Conservation (phyloP, 148 eudicot genomes). For the Spergularia marina region DNA sequence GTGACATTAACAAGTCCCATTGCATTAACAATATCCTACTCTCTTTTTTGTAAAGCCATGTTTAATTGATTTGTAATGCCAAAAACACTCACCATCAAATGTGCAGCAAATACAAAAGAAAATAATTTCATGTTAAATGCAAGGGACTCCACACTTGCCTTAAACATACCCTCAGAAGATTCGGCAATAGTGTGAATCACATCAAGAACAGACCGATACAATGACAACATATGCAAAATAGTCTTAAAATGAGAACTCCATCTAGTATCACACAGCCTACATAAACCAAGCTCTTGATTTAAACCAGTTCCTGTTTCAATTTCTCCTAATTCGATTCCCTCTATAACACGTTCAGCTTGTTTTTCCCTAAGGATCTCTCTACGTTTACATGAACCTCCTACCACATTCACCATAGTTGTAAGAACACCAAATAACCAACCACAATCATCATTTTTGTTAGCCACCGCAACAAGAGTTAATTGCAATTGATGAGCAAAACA, state of each 20-base stretch:
- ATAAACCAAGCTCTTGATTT: background rate
- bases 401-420: background rate
- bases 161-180: too few relatives aligned
- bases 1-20: background rate
- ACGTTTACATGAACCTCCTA: background rate
- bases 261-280: background rate
- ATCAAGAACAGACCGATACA: too few relatives aligned
- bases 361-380: background rate
- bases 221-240: background rate
- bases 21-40: background rate
- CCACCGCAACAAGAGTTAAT: constrained; percentile 11
- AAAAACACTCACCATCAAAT: background rate
- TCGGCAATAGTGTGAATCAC: too few relatives aligned
- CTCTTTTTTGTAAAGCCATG: background rate
- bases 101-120: background rate
- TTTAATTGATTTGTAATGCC: background rate
- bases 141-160: background rate
- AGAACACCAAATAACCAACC: background rate
- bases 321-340: background rate
- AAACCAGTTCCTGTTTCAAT: background rate
- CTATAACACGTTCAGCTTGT: background rate
- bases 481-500: constrained; percentile 19
- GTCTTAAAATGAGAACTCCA: constrained; percentile 5
- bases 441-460: background rate
- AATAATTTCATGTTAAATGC: background rate